Evolutionary conservation across 202 grass and related monocot genomes (phyloP).

Genomic region (Tripidium arundinaceum): DNA sequence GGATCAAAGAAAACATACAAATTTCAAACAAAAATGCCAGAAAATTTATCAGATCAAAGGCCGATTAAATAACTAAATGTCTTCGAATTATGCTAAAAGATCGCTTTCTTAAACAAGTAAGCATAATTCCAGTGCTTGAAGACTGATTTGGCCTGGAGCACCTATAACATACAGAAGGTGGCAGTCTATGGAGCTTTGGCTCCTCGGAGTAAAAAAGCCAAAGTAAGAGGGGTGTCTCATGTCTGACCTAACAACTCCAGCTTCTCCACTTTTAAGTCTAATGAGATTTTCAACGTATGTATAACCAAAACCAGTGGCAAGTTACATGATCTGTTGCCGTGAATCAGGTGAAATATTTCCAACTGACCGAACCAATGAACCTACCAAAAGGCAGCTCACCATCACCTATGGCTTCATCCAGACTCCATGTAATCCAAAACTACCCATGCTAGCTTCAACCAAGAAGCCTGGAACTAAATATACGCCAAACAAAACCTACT

Average conservation of each 20-base stretch:
- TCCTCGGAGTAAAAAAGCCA: neutral
- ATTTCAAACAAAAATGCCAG: neutral
- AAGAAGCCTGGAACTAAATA: neutral
- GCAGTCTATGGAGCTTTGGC: neutral
- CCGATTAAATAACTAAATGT: neutral
- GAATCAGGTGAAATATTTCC: neutral
- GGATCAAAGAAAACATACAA: conserved; percentile 46
- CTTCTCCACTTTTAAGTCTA: neutral
- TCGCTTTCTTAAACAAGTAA: conserved; percentile 4
- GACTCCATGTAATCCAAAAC: neutral
- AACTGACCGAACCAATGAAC: neutral
- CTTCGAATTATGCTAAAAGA: neutral
- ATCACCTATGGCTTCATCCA: neutral
- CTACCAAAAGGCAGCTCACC: neutral
- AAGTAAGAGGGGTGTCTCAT: neutral
- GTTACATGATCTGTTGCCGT: neutral
- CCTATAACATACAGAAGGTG: neutral
- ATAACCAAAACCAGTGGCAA: neutral
- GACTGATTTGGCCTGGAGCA: neutral
- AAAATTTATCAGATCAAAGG: neutral
- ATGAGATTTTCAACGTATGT: neutral
- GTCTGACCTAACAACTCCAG: neutral
- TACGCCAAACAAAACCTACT: neutral
- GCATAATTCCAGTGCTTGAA: neutral
- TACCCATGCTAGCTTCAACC: neutral